Conservation (phyloP, 345 rosid species). For the Raphanus raphanistrum region DNA sequence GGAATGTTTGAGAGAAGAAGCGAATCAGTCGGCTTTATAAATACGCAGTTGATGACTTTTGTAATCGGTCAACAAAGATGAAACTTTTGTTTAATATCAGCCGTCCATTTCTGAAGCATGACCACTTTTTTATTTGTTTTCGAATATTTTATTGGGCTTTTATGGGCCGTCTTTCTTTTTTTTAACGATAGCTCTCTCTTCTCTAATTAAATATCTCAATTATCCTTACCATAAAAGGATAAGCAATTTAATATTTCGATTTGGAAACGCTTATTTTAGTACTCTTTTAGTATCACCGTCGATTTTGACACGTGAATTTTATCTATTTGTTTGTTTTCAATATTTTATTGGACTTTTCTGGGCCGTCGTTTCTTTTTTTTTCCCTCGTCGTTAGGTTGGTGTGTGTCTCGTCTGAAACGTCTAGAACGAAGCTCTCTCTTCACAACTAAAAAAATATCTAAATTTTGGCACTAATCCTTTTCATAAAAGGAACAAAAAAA, state of each 20-base stretch:
- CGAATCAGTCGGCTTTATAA: not conserved
- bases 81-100: not conserved
- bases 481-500: not conserved
- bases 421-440: not conserved
- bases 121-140: not conserved
- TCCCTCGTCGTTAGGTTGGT: not conserved
- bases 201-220: too few species aligned
- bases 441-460: not conserved
- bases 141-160: not conserved
- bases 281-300: not conserved
- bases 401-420: not conserved
- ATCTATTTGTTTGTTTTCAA: not conserved
- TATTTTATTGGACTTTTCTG: conserved; percentile 12
- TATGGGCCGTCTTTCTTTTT: not conserved
- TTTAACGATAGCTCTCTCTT: not conserved
- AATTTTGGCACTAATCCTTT: not conserved
- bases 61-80: not conserved
- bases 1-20: not conserved
- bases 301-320: not conserved
- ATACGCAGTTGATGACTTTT: not conserved
- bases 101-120: conserved; percentile 7
- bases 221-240: too few species aligned
- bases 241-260: too few species aligned
- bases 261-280: not conserved
- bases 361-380: not conserved